phyloP scores from a whole-genome alignment of 2,329 filamentous ascomycete genomes.

The Neodidymelliopsis sp. region DNA sequence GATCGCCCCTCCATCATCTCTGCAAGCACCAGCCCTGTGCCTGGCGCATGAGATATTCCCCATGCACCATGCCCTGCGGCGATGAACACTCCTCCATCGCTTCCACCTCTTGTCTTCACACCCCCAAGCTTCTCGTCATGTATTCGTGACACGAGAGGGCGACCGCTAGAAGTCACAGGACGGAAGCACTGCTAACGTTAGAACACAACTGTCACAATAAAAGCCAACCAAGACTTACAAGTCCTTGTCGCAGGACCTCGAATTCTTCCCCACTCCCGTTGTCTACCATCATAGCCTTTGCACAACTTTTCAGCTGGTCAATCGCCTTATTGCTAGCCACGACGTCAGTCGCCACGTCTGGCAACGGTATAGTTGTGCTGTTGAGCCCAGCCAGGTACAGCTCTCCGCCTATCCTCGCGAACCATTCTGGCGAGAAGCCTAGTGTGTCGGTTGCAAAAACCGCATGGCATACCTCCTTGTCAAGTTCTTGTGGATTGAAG shows the following conservation, averaged over 20 bases:
- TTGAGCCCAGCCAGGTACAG: conserved; percentile 80
- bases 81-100: conserved; percentile 71
- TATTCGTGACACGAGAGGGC: conserved; percentile 68
- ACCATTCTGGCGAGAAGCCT: conserved; percentile 74
- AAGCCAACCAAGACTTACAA: conserved; percentile 51
- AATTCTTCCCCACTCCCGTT: conserved; percentile 58
- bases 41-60: conserved; percentile 66
- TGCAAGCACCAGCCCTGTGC: conserved; percentile 74
- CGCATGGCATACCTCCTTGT: conserved; percentile 65
- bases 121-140: conserved; percentile 64
- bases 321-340: conserved; percentile 59
- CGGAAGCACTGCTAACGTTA: conserved; percentile 65
- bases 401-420: conserved; percentile 70
- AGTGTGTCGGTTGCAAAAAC: conserved; percentile 68
- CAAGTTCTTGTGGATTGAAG: conserved; percentile 55
- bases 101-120: conserved; percentile 51
- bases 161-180: conserved; percentile 69
- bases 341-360: conserved; percentile 61
- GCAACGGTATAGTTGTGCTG: conserved; percentile 65
- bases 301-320: conserved; percentile 58
- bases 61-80: conserved; percentile 79
- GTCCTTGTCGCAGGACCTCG: conserved; percentile 67
- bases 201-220: background rate
- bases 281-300: conserved; percentile 58
- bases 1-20: conserved; percentile 70